Evolutionary conservation across 73 alveolate genomes (phyloP).

Genomic region (Paramecium octaurelia): DNA sequence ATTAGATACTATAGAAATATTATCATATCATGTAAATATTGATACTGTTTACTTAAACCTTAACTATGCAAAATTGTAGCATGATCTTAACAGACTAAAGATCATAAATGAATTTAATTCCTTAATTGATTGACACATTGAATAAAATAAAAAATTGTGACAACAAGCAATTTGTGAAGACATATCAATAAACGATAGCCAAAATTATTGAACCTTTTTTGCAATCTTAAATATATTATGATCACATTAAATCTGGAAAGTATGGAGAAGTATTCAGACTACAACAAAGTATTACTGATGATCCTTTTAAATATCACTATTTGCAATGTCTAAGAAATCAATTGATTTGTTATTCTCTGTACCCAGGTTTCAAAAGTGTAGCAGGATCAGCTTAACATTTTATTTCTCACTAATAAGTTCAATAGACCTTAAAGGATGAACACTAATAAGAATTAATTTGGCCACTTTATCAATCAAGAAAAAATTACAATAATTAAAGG

Average conservation of each 20-base stretch:
- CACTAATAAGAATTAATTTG: background rate
- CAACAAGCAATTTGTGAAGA: background rate
- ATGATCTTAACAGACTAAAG: background rate
- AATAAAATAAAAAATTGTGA: background rate
- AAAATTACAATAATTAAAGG: background rate
- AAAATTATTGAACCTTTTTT: constrained; percentile 6
- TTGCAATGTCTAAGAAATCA: background rate
- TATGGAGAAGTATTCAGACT: constrained; percentile 11
- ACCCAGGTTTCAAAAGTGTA: background rate
- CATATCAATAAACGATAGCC: background rate
- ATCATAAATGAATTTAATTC: background rate
- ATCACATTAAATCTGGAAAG: background rate
- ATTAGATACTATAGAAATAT: background rate
- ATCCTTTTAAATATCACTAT: constrained; percentile 18
- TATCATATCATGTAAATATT: background rate
- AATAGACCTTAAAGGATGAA: background rate
- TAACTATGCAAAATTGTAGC: background rate
- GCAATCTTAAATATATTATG: background rate
- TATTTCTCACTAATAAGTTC: background rate
- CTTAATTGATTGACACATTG: background rate
- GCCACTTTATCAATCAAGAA: constrained; percentile 1
- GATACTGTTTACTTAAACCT: background rate
- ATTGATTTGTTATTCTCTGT: background rate
- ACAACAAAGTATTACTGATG: background rate
- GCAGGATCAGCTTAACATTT: background rate